phyloP scores from a whole-genome alignment of 75 land plant genomes.

The Selaginella moellendorffii region DNA sequence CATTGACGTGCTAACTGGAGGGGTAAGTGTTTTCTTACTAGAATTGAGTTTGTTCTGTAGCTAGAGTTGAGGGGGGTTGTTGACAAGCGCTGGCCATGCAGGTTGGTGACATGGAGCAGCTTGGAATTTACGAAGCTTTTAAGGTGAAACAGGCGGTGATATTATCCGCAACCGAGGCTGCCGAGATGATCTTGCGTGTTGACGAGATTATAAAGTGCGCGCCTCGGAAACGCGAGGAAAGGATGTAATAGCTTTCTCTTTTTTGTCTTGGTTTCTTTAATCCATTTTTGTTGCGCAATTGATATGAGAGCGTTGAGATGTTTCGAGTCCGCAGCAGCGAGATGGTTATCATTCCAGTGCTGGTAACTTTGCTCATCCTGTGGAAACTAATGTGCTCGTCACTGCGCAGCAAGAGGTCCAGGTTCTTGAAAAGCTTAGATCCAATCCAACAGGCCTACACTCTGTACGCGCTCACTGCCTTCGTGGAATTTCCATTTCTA shows the following conservation, averaged over 20 bases:
- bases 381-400: too few relatives aligned
- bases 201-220: constrained; percentile 97
- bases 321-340: too few relatives aligned
- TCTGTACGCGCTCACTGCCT: too few relatives aligned
- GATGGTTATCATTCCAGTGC: too few relatives aligned
- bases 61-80: not conserved
- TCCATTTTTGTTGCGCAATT: too few relatives aligned
- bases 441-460: too few relatives aligned
- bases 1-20: constrained; percentile 84
- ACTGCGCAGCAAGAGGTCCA: too few relatives aligned
- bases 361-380: too few relatives aligned
- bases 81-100: constrained; percentile 10
- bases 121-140: constrained; percentile 88
- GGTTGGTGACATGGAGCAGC: constrained; percentile 86
- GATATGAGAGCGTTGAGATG: too few relatives aligned
- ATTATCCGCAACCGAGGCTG: constrained; percentile 92
- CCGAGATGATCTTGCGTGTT: constrained; percentile 95
- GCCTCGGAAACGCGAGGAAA: constrained; percentile 73
- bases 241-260: too few relatives aligned
- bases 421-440: too few relatives aligned
- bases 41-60: not conserved
- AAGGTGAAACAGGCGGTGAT: constrained; percentile 93
- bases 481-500: constrained; percentile 27
- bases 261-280: too few relatives aligned
- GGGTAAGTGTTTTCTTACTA: constrained; percentile 33